A percentile compares a stretch with the other conserved stretches of the same genome.
Conservation (phyloP, 345 rosid genomes). For the Arabis hirsuta region DNA sequence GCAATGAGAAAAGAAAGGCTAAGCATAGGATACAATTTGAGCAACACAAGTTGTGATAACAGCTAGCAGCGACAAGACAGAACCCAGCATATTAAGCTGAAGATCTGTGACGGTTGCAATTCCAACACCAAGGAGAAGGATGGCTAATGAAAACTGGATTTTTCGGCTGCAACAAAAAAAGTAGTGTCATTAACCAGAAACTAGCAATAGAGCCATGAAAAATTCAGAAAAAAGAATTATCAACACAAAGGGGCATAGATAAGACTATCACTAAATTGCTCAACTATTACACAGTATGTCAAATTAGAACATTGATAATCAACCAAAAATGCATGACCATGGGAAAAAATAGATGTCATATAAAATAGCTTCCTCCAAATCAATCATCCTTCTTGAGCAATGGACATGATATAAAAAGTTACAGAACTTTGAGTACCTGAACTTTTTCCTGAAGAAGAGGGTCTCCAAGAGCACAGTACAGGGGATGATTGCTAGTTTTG, state of each 20-base stretch:
- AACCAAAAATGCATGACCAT: slow-evolving; percentile 17
- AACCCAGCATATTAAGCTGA: slow-evolving; percentile 94
- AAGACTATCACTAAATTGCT: slow-evolving; percentile 21
- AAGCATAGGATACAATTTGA: slow-evolving; percentile 89
- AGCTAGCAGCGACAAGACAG: slow-evolving; percentile 89
- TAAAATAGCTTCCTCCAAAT: slow-evolving; percentile 26
- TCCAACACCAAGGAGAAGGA: slow-evolving; percentile 99
- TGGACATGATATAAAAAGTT: slow-evolving; percentile 9
- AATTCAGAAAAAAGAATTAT: slow-evolving; percentile 10
- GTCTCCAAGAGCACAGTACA: slow-evolving; percentile 99
- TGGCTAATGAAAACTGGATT: slow-evolving; percentile 73
- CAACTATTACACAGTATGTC: not conserved
- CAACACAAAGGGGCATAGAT: slow-evolving; percentile 16
- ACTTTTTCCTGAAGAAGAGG: slow-evolving; percentile 89
- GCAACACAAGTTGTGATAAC: slow-evolving; percentile 96
- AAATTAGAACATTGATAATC: slow-evolving; percentile 1
- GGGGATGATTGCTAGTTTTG: slow-evolving; percentile 98
- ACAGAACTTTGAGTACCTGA: slow-evolving; percentile 62
- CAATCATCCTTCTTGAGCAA: slow-evolving; percentile 1
- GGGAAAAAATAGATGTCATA: slow-evolving; percentile 11
- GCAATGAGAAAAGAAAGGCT: slow-evolving; percentile 29
- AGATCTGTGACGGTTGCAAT: slow-evolving; percentile 99
- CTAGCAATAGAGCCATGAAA: slow-evolving; percentile 13
- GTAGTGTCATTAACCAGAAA: slow-evolving; percentile 20
- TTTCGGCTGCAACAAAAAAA: slow-evolving; percentile 67